Evolutionary conservation across 1,139 yeast species (phyloP), one percentile per base, ranked within the genome.

Genomic region (Pichia sp.): DNA sequence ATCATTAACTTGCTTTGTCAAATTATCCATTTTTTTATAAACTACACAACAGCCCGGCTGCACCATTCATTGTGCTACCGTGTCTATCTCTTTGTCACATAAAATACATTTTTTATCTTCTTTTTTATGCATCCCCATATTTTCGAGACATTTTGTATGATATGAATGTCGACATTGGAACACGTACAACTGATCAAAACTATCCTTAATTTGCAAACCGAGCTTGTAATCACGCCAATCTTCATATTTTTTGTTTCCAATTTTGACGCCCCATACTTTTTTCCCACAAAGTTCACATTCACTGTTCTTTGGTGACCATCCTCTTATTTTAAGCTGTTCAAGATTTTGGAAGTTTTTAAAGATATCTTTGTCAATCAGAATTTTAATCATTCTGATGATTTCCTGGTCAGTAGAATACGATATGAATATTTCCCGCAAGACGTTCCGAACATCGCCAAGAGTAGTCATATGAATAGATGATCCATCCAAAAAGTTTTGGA

Each of bases 211-310:
- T 5, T 43, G 51, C n/a, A 47, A 5, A 3, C 44, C 45, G 3
- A 55, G 46, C 32, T 52, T 54, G 27, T 45, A 47, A 28, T 58
- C 52, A 55, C 76, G 81, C 85, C 84, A 79, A 3, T 57, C 46
- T 36, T 59, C 60, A 45, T 64, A 73, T 40, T 71, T 62, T 9
- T 62, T 64, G 3, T 70, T 67, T 36, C 69, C 65, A 3, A 79
- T 64, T 1, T 75, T 75, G 0, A 73, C 58, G 0, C 95, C 95
- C 74, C 85, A 77, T 36, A 85, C 63, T 33, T 65, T 64, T 51
- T 75, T 77, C 2, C 84, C 85, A 60, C 95, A 86, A 0, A 81
- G 76, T 43, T 83, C 81, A 61, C 95, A 86, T 41, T 68, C 72
- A 42, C 73, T 70, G 26, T 69, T 64, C 31, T 62, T 64, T 1